phyloP scores from a whole-genome alignment of 352 stramenopile species.

The Pelagophyceae sp. region DNA sequence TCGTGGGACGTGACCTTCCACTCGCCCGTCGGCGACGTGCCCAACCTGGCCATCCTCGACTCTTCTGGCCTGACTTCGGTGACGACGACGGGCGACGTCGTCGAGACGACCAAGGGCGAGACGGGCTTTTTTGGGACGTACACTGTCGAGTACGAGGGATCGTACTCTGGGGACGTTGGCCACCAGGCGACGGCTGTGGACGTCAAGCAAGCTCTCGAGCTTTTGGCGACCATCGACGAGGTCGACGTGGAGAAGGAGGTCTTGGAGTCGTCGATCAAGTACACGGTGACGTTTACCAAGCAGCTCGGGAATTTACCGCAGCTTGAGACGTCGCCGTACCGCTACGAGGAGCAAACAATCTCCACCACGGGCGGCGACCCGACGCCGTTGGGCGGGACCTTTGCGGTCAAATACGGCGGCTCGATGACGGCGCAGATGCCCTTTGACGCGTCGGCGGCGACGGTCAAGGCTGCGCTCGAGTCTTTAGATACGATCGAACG shows the following conservation, averaged over 20 bases:
- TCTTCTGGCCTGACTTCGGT: not conserved
- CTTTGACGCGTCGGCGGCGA: slow-evolving; percentile 66
- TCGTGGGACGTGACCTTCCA: slow-evolving; percentile 75
- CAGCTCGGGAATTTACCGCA: slow-evolving; percentile 82
- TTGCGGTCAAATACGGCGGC: slow-evolving; percentile 65
- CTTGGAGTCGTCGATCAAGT: slow-evolving; percentile 63
- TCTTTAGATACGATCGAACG: slow-evolving; percentile 64
- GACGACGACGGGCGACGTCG: slow-evolving; percentile 24
- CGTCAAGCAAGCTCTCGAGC: slow-evolving; percentile 73
- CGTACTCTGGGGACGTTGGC: slow-evolving; percentile 75
- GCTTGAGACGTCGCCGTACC: slow-evolving; percentile 67
- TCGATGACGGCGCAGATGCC: slow-evolving; percentile 63
- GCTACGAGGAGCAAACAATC: slow-evolving; percentile 86
- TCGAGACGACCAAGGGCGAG: slow-evolving; percentile 57
- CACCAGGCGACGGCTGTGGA: slow-evolving; percentile 71
- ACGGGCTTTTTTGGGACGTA: slow-evolving; percentile 77
- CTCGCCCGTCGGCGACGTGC: slow-evolving; percentile 75
- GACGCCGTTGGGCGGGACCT: slow-evolving; percentile 78
- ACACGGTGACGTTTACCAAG: slow-evolving; percentile 88
- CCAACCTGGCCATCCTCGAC: slow-evolving; percentile 54
- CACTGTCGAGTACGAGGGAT: slow-evolving; percentile 77
- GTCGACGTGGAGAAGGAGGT: slow-evolving; percentile 50
- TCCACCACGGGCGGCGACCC: slow-evolving; percentile 73
- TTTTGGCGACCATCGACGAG: slow-evolving; percentile 44
- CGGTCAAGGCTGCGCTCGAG: slow-evolving; percentile 76